Evolutionary conservation across 371 early-diverging fungal genomes (phyloP).

Genomic region (Mucor saturninus): DNA sequence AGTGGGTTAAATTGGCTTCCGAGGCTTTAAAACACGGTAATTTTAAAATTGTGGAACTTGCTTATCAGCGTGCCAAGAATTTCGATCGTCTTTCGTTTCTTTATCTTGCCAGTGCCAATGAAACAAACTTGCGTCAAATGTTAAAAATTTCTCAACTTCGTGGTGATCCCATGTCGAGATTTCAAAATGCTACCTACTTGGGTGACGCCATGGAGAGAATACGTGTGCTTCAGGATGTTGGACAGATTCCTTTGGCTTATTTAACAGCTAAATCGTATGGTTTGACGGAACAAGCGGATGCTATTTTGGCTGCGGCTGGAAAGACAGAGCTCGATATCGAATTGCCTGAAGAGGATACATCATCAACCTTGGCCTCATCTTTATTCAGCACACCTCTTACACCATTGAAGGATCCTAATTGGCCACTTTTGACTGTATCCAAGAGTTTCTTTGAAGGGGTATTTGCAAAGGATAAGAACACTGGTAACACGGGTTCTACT

Average conservation of each 20-base stretch:
- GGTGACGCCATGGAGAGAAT: conserved; percentile 90
- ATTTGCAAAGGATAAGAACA: conserved; percentile 40
- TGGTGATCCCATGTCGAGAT: conserved; percentile 81
- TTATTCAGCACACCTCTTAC: conserved; percentile 58
- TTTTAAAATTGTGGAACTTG: conserved; percentile 80
- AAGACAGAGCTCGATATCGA: conserved; percentile 69
- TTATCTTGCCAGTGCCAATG: conserved; percentile 88
- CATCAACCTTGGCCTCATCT: conserved; percentile 54
- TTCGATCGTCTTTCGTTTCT: conserved; percentile 92
- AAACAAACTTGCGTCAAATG: conserved; percentile 89
- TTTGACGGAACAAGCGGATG: conserved; percentile 80
- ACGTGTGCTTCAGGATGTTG: conserved; percentile 78
- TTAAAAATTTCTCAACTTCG: conserved; percentile 86
- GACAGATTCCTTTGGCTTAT: conserved; percentile 89
- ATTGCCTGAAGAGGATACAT: conserved; percentile 39
- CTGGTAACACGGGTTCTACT: conserved; percentile 33
- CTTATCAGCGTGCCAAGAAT: conserved; percentile 89
- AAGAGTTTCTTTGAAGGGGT: conserved; percentile 71
- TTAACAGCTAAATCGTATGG: conserved; percentile 90
- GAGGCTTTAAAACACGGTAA: conserved; percentile 93
- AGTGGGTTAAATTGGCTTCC: conserved; percentile 84
- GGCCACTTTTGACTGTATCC: conserved; percentile 85
- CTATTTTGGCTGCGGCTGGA: conserved; percentile 75
- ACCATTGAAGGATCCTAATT: conserved; percentile 77
- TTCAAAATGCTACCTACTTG: conserved; percentile 87